Conservation (phyloP, 2,329 filamentous ascomycete species). For the Venturia asperata region DNA sequence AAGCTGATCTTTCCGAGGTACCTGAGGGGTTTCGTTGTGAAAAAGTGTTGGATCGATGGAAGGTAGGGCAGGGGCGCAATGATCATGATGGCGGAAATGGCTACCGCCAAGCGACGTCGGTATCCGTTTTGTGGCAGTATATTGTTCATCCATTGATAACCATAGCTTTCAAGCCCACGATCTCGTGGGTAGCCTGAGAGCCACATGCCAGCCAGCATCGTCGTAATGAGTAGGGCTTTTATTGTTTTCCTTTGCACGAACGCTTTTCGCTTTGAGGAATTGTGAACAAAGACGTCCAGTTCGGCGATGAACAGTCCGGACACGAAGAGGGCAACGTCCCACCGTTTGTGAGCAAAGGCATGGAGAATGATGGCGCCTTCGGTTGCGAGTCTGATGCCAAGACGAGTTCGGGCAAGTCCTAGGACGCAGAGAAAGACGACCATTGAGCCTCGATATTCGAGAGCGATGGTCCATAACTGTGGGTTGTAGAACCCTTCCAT, state of each 20-base stretch:
- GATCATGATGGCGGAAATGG: slow-evolving; percentile 9
- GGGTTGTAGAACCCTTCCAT: slow-evolving; percentile 13
- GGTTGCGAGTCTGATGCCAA: neutral
- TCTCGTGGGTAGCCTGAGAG: slow-evolving; percentile 29
- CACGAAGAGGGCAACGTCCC: slow-evolving; percentile 14
- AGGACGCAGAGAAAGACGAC: slow-evolving; percentile 50
- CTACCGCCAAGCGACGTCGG: neutral
- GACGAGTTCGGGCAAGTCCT: slow-evolving; percentile 30
- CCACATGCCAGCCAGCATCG: neutral
- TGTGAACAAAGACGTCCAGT: neutral
- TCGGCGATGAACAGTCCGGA: slow-evolving; percentile 12
- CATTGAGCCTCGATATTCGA: slow-evolving; percentile 54
- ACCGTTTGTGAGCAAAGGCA: neutral
- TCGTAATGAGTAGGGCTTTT: neutral
- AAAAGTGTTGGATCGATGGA: slow-evolving; percentile 35
- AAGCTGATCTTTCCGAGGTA: slow-evolving; percentile 44
- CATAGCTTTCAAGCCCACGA: slow-evolving; percentile 35
- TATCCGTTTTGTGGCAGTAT: neutral
- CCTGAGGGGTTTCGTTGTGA: slow-evolving; percentile 36
- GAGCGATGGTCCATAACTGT: slow-evolving; percentile 54
- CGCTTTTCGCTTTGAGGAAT: neutral
- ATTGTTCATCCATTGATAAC: slow-evolving; percentile 35
- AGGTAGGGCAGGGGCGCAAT: slow-evolving; percentile 22
- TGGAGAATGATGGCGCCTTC: neutral
- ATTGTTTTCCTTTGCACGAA: neutral